Evolutionary conservation across 352 stramenopile genomes (phyloP), one percentile per base, ranked within the genome.

Genomic region (Globisporangium irregulare): DNA sequence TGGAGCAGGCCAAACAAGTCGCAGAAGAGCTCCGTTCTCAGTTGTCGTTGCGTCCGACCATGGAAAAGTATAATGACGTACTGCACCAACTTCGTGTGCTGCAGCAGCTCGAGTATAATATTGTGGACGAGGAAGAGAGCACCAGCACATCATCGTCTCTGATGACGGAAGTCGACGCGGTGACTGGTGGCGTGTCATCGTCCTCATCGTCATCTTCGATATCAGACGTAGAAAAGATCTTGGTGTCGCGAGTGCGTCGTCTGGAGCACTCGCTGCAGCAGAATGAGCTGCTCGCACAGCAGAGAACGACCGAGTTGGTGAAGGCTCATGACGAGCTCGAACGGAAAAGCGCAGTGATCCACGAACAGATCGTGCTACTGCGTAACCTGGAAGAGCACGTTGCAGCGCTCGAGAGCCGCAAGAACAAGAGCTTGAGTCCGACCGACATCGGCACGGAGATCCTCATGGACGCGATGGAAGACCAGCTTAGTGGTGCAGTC

Each of bases 101-200:
- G 46, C 95, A 98, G 73, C 87, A 97, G 56, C 75, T 98, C 9
- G 95, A 98, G 62, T 91, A 92, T 69, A 93, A 93, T 59, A 85
- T 92, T 63, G 76, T 93, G 14, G 84, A 91, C 48, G 83, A 92
- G 2, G 82, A 91, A 5, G 79, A 81, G 10, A 79, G 73, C 34
- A 70, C 68, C 22, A 74, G 10, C 20, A 48, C 20, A 46, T 48
- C 55, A 6, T 12, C 18, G 20, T 61, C 56, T 15, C 12, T 61
- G 74, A 74, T n/a, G 59, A 61, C 48, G 10, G 60, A 69, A 29
- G 53, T 22, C 6, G 32, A 46, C 4, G 20, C 6, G 8, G 10
- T 22, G 12, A 48, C 41, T 50, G 41, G 41, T 50, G 41, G 41
- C 3, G 62, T 50, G 34, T 58, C 68, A 8, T 63, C 67, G 8